Percentiles rank a stretch among this genome's conserved stretches.
phyloP scores from a whole-genome alignment of 208 protist species.

The Trypanosoma grayi region DNA sequence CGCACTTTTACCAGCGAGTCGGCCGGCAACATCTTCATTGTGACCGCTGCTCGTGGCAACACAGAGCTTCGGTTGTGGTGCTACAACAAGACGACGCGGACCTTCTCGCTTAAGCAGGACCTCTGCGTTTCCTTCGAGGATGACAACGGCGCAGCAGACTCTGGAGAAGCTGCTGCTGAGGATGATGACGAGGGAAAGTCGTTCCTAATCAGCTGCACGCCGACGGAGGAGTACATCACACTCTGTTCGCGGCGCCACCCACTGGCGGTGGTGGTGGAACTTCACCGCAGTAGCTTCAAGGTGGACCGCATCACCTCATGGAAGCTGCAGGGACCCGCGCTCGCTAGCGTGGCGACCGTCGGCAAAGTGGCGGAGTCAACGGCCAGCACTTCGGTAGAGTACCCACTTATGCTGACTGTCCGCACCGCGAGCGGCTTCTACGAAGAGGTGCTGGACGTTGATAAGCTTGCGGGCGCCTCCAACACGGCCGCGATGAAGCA shows the following conservation, averaged over 20 bases:
- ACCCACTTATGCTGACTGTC: constrained; percentile 74
- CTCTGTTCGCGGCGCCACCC: constrained; percentile 54
- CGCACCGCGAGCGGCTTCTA: constrained; percentile 71
- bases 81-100: constrained; percentile 61
- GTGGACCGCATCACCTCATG: constrained; percentile 81
- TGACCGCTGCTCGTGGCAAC: constrained; percentile 80
- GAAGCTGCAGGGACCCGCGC: constrained; percentile 53
- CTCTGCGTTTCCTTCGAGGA: constrained; percentile 53
- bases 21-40: constrained; percentile 48
- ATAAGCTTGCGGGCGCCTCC: constrained; percentile 64
- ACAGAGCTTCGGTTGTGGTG: constrained; percentile 83
- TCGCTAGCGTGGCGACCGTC: constrained; percentile 66
- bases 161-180: too few relatives aligned
- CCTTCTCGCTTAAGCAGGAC: constrained; percentile 82
- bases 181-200: constrained; percentile 4
- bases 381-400: constrained; percentile 67
- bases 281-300: constrained; percentile 72
- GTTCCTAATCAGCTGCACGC: constrained; percentile 77
- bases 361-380: constrained; percentile 69
- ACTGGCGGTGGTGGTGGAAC: constrained; percentile 77
- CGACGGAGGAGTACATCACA: constrained; percentile 87
- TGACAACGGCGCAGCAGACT: constrained; percentile 19
- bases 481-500: constrained; percentile 41
- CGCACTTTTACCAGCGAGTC: constrained; percentile 54
- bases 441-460: constrained; percentile 68